Conservation (phyloP, 345 rosid genomes). For the Cardamine resedifolia region DNA sequence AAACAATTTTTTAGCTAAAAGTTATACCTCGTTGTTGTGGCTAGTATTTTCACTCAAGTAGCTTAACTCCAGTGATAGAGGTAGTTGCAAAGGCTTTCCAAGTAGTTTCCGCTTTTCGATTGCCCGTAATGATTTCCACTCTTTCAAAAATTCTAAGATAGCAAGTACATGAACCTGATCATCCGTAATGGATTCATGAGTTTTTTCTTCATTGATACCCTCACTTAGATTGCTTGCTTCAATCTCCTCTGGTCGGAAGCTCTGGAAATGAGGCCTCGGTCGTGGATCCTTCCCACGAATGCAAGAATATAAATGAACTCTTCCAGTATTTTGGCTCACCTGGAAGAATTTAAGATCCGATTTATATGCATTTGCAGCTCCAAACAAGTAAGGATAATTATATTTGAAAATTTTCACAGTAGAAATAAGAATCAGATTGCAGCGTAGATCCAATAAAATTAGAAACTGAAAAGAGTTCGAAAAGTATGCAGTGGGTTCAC, state of each 20-base stretch:
- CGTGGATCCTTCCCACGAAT: constrained; percentile 64
- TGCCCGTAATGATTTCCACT: constrained; percentile 84
- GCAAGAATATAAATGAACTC: constrained; percentile 88
- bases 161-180: constrained; percentile 49
- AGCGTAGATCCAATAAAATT: constrained; percentile 10
- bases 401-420: constrained; percentile 1
- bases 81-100: constrained; percentile 90
- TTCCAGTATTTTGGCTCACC: constrained; percentile 91
- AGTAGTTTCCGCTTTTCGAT: constrained; percentile 70
- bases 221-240: constrained; percentile 41
- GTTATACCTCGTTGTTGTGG: constrained; percentile 64
- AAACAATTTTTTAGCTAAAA: neutral
- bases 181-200: constrained; percentile 38
- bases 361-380: constrained; percentile 4
- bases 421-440: constrained; percentile 5
- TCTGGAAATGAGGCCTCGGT: constrained; percentile 76
- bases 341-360: constrained; percentile 37
- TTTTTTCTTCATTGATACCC: constrained; percentile 32
- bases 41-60: constrained; percentile 75
- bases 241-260: constrained; percentile 80
- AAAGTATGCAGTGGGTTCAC: constrained; percentile 14
- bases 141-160: constrained; percentile 52
- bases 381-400: neutral
- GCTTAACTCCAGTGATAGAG: constrained; percentile 78
- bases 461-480: neutral